Evolutionary conservation across 768 basidiomycete genomes (phyloP).

Genomic region (Chalciporus sphaerocephalus): DNA sequence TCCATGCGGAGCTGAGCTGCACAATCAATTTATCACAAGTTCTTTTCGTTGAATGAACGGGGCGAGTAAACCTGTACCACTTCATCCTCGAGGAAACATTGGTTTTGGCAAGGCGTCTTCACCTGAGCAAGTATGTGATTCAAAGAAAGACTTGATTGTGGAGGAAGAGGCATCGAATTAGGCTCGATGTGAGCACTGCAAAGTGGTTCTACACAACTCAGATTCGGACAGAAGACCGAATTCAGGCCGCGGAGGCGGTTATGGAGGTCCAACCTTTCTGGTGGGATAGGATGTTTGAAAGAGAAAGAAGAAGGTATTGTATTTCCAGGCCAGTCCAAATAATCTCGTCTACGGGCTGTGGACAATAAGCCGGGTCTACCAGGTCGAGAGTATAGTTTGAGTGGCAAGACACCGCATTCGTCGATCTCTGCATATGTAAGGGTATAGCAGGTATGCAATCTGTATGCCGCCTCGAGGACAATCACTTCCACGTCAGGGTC

Average conservation of each 20-base stretch:
- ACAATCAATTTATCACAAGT: background rate
- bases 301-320: slow-evolving; percentile 19
- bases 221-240: slow-evolving; percentile 47
- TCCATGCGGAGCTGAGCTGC: slow-evolving; percentile 36
- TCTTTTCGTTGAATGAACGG: background rate
- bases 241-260: slow-evolving; percentile 35
- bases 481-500: slow-evolving; percentile 51
- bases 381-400: slow-evolving; percentile 28
- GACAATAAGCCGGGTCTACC: slow-evolving; percentile 28
- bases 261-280: slow-evolving; percentile 17
- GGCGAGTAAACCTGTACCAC: slow-evolving; percentile 13
- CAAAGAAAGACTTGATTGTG: background rate
- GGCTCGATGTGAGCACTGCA: slow-evolving; percentile 43
- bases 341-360: slow-evolving; percentile 23
- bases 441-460: slow-evolving; percentile 36
- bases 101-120: slow-evolving; percentile 22
- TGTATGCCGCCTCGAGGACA: slow-evolving; percentile 42
- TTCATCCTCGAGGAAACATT: slow-evolving; percentile 24
- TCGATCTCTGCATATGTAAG: slow-evolving; percentile 47
- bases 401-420: slow-evolving; percentile 42
- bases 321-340: slow-evolving; percentile 25
- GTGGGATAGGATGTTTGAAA: slow-evolving; percentile 3
- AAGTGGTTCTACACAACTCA: slow-evolving; percentile 47
- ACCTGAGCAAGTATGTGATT: slow-evolving; percentile 5
- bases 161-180: slow-evolving; percentile 14